phyloP scores from a whole-genome alignment of 768 basidiomycete genomes.

The Filobasidium wieringae region DNA sequence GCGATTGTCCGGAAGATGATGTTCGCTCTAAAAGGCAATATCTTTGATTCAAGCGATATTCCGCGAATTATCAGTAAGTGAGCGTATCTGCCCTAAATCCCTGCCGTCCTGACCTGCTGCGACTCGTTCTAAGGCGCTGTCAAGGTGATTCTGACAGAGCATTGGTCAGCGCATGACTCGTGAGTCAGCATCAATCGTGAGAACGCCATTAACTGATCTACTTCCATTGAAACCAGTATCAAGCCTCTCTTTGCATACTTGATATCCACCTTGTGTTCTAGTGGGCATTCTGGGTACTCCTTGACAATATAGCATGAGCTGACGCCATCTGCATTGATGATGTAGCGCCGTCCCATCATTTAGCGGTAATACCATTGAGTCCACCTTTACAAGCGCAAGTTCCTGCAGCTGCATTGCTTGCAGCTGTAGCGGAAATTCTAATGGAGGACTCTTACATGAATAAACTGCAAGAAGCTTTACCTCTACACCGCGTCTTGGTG shows the following conservation, averaged over 20 bases:
- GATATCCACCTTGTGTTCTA: constrained; percentile 57
- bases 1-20: constrained; percentile 61
- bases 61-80: constrained; percentile 45
- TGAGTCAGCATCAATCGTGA: constrained; percentile 3
- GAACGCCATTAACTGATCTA: background rate
- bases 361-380: constrained; percentile 17
- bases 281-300: background rate
- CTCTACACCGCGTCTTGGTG: constrained; percentile 64
- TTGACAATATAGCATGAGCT: background rate
- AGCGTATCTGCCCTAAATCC: background rate
- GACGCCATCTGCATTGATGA: background rate
- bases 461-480: constrained; percentile 63
- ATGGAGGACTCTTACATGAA: constrained; percentile 48
- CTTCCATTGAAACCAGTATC: constrained; percentile 38
- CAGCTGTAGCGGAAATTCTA: constrained; percentile 53
- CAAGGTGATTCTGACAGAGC: constrained; percentile 13
- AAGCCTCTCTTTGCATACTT: constrained; percentile 79
- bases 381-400: constrained; percentile 18
- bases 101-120: constrained; percentile 18
- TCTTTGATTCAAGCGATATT: constrained; percentile 58
- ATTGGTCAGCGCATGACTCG: constrained; percentile 35
- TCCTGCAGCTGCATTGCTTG: constrained; percentile 46
- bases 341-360: background rate
- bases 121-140: constrained; percentile 9
- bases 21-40: constrained; percentile 68